Conservation (phyloP, 1,284 basidiomycete genomes). For the Gymnopus androsaceus region DNA sequence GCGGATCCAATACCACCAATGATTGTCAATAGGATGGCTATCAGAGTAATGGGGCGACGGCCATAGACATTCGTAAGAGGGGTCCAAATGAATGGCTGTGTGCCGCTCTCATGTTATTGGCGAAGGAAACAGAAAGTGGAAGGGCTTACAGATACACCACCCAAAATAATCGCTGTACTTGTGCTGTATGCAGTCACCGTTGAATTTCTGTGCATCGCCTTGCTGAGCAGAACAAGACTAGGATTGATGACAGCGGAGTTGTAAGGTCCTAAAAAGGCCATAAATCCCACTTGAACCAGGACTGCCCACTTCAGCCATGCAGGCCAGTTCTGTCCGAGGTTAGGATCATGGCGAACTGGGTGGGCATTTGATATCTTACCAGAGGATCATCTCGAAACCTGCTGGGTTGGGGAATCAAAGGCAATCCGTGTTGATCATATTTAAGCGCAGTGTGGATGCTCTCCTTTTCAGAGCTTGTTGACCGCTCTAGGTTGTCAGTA, state of each 20-base stretch:
- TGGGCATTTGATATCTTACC: not conserved
- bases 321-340: not conserved
- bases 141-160: not conserved
- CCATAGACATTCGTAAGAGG: slow-evolving; percentile 3
- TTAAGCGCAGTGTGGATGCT: too few species aligned
- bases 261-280: slow-evolving; percentile 28
- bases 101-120: not conserved
- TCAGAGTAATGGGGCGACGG: not conserved
- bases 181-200: not conserved
- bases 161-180: not conserved
- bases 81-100: not conserved
- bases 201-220: not conserved
- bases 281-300: slow-evolving; percentile 12
- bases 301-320: slow-evolving; percentile 16
- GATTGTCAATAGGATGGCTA: not conserved
- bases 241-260: slow-evolving; percentile 34
- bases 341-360: too few species aligned
- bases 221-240: slow-evolving; percentile 28
- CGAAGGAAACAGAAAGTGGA: not conserved
- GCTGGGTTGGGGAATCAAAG: slow-evolving; percentile 1
- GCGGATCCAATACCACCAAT: not conserved
- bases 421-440: not conserved
- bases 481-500: too few species aligned
- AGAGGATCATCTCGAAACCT: not conserved
- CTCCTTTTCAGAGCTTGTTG: too few species aligned